A percentile compares a stretch with the other conserved stretches of the same genome.
These are phyloP conservation scores for Apiospora rasikravindrae DNA, from an alignment of 2,329 filamentous ascomycete species.

Conservation along the genomic window DNA sequence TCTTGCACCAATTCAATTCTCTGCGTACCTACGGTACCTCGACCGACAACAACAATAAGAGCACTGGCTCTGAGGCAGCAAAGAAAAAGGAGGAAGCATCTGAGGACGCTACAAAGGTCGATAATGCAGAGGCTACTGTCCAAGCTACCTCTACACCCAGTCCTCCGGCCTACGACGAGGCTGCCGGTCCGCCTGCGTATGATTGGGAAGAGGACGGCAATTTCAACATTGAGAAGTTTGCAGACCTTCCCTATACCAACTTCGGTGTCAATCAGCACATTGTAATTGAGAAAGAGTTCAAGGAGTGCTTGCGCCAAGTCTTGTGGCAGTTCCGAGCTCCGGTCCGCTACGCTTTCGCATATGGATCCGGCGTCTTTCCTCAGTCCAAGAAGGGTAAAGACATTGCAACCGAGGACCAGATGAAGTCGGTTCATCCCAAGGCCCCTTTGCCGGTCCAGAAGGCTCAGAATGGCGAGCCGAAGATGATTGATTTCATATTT, in stretches of 20 bases:
- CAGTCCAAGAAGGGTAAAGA: constrained; percentile 63
- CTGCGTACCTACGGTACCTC: constrained; percentile 24
- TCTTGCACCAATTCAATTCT: constrained; percentile 22
- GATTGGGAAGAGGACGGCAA: constrained; percentile 81
- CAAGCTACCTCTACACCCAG: constrained; percentile 28
- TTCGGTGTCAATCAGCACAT: constrained; percentile 98
- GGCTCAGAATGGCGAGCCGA: constrained; percentile 84
- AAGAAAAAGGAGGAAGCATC: constrained; percentile 32
- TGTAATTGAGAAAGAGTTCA: constrained; percentile 93
- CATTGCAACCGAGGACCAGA: constrained; percentile 59
- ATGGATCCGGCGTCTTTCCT: constrained; percentile 94
- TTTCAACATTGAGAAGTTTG: constrained; percentile 74
- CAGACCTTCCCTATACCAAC: constrained; percentile 75
- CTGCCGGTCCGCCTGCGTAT: constrained; percentile 31
- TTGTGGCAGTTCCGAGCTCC: constrained; percentile 91
- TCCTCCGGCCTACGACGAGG: constrained; percentile 31
- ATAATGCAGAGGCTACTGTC: constrained; percentile 27
- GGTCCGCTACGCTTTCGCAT: constrained; percentile 95
- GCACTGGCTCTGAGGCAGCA: constrained; percentile 27
- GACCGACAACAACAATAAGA: background rate
- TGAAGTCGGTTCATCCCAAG: constrained; percentile 76
- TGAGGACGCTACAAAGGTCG: constrained; percentile 32
- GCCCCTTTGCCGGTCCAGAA: constrained; percentile 81
- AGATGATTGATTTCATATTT: constrained; percentile 99
- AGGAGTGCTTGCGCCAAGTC: constrained; percentile 84